Percentiles rank a stretch among this genome's conserved stretches.
Evolutionary conservation across 2,329 filamentous ascomycete genomes (phyloP).

Genomic region (Elsinoe ampelina): DNA sequence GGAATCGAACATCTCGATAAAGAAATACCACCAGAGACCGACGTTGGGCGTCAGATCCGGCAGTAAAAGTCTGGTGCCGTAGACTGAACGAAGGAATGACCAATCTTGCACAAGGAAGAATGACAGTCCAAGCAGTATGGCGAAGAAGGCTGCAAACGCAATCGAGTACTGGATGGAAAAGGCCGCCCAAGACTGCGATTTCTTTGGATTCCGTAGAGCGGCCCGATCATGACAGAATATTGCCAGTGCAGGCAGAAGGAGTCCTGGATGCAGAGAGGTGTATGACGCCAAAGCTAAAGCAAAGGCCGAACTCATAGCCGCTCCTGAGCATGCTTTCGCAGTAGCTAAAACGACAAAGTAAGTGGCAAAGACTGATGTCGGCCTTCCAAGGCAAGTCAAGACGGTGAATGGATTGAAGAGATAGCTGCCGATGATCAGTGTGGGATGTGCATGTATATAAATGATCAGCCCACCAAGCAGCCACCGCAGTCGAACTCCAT

Average conservation of each 20-base stretch:
- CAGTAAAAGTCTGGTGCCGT: conserved; percentile 83
- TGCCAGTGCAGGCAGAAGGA: conserved; percentile 74
- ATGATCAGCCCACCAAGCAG: conserved; percentile 56
- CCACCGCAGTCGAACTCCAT: conserved; percentile 67
- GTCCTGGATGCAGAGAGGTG: conserved; percentile 79
- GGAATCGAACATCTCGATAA: conserved; percentile 98
- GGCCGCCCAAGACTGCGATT: conserved; percentile 17
- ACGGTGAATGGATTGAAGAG: conserved; percentile 94
- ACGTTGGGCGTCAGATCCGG: conserved; percentile 92
- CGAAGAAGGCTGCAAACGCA: conserved; percentile 47
- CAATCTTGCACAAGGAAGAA: conserved; percentile 68
- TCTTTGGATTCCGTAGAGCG: neutral
- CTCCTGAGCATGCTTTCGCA: conserved; percentile 66
- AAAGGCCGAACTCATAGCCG: conserved; percentile 64
- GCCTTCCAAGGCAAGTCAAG: conserved; percentile 78
- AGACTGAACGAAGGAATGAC: conserved; percentile 82
- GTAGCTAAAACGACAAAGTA: conserved; percentile 79
- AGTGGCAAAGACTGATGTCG: conserved; percentile 81
- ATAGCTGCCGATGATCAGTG: conserved; percentile 46
- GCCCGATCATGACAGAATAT: conserved; percentile 64
- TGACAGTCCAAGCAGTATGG: conserved; percentile 60
- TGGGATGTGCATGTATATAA: conserved; percentile 16
- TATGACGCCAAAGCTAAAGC: conserved; percentile 82
- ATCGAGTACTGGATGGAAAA: conserved; percentile 43
- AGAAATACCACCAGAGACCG: conserved; percentile 99